A percentile compares a stretch with the other conserved stretches of the same genome.
Conservation (phyloP, 2,329 filamentous ascomycete genomes). For the Beauveria medogensis region DNA sequence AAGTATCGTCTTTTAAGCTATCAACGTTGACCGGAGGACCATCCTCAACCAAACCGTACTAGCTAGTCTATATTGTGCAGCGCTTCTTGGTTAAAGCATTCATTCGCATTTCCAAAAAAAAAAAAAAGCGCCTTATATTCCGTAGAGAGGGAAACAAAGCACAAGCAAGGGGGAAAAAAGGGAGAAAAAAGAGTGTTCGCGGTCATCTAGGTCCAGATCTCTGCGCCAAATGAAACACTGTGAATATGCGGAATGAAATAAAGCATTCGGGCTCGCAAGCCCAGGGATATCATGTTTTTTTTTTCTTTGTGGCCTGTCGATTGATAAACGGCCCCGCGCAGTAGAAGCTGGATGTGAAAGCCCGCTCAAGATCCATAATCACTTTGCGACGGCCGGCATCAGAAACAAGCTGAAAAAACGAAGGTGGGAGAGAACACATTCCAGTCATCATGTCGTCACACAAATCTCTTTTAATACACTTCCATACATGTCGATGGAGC, state of each 20-base stretch:
- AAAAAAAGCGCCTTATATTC: background rate
- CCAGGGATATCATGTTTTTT: conserved; percentile 14
- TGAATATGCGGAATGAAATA: conserved; percentile 8
- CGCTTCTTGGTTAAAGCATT: background rate
- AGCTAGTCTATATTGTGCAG: background rate
- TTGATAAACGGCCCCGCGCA: background rate
- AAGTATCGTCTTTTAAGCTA: no score
- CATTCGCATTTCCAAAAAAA: background rate
- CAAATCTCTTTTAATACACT: conserved; percentile 9
- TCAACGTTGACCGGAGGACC: background rate
- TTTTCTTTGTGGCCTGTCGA: conserved; percentile 3
- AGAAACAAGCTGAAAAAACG: background rate
- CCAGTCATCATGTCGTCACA: conserved; percentile 9
- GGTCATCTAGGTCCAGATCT: conserved; percentile 3
- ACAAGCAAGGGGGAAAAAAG: background rate
- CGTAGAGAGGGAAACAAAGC: background rate
- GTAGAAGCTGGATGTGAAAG: background rate
- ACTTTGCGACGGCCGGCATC: background rate
- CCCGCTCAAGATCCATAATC: background rate
- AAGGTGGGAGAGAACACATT: conserved; percentile 3
- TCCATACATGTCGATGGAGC: background rate
- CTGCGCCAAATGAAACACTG: conserved; percentile 7
- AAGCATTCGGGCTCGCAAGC: background rate
- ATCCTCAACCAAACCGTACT: background rate
- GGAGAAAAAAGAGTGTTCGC: background rate